Evolutionary conservation across 1,139 yeast genomes (phyloP).

Genomic region (Debaryomyces sp.): DNA sequence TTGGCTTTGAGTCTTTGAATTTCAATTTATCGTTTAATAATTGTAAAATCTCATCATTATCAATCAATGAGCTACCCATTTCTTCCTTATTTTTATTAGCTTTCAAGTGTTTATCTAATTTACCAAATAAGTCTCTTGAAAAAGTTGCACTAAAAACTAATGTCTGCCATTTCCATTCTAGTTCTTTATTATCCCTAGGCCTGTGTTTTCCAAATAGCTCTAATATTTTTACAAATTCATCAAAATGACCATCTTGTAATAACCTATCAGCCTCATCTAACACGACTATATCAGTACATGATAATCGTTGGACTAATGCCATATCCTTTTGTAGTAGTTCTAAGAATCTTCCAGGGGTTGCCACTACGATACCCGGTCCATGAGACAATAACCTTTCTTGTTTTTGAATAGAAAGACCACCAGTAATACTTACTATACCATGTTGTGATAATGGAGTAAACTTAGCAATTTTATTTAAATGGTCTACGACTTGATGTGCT

Average conservation of each 20-base stretch:
- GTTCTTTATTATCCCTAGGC: constrained; percentile 23
- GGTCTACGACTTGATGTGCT: constrained; percentile 91
- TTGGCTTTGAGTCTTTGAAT: constrained; percentile 61
- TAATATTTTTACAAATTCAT: constrained; percentile 82
- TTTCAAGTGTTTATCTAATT: constrained; percentile 52
- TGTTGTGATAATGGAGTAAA: constrained; percentile 57
- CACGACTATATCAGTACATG: constrained; percentile 70
- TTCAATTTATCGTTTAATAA: constrained; percentile 59
- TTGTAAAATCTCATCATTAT: constrained; percentile 56
- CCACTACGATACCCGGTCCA: constrained; percentile 84
- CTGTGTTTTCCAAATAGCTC: constrained; percentile 53
- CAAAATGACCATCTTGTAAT: constrained; percentile 94
- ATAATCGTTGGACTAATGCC: constrained; percentile 56
- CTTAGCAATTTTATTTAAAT: constrained; percentile 63
- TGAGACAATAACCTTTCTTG: constrained; percentile 77
- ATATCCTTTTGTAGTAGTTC: constrained; percentile 74
- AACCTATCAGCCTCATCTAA: constrained; percentile 98
- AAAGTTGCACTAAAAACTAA: constrained; percentile 95
- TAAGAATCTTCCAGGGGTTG: constrained; percentile 93
- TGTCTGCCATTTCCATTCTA: constrained; percentile 76
- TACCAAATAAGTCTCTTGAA: constrained; percentile 77
- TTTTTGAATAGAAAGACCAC: constrained; percentile 92
- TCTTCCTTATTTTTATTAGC: constrained; percentile 29
- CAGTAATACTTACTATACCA: constrained; percentile 81
- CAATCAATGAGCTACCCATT: constrained; percentile 38